Conservation (phyloP, 768 basidiomycete genomes). For the Phlegmacium glaucopus region DNA sequence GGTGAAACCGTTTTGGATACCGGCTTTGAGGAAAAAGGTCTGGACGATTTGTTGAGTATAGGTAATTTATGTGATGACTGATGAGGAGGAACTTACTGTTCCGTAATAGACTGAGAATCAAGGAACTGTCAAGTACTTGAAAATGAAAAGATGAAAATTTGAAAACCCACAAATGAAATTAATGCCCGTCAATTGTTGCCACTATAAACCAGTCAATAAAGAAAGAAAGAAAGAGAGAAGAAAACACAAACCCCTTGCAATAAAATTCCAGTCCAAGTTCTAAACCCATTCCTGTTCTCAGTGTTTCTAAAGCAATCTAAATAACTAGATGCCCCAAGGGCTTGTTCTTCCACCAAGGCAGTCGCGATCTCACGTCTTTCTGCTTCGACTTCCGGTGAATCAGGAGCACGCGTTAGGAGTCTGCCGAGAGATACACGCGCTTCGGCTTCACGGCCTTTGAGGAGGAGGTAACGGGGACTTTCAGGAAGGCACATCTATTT, state of each 20-base stretch:
- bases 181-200: constrained; percentile 78
- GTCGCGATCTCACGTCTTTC: constrained; percentile 44
- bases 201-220: constrained; percentile 14
- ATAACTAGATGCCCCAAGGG: constrained; percentile 55
- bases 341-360: constrained; percentile 59
- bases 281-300: constrained; percentile 56
- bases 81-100: constrained; percentile 6
- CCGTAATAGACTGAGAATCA: constrained; percentile 19
- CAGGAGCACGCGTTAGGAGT: constrained; percentile 49
- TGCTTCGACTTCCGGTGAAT: constrained; percentile 50
- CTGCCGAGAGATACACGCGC: constrained; percentile 59
- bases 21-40: constrained; percentile 56
- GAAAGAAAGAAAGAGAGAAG: background rate
- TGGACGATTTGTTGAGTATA: constrained; percentile 37
- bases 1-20: constrained; percentile 54
- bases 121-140: background rate
- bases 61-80: background rate
- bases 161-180: constrained; percentile 49
- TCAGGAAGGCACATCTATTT: constrained; percentile 15
- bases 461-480: constrained; percentile 69
- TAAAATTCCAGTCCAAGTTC: constrained; percentile 76
- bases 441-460: constrained; percentile 52
- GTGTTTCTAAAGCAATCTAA: constrained; percentile 51
- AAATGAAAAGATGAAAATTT: no score
- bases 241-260: constrained; percentile 13